A percentile compares a stretch with the other conserved stretches of the same genome.
Conservation (phyloP, 345 rosid genomes). For the Chamaenerion angustifolium region DNA sequence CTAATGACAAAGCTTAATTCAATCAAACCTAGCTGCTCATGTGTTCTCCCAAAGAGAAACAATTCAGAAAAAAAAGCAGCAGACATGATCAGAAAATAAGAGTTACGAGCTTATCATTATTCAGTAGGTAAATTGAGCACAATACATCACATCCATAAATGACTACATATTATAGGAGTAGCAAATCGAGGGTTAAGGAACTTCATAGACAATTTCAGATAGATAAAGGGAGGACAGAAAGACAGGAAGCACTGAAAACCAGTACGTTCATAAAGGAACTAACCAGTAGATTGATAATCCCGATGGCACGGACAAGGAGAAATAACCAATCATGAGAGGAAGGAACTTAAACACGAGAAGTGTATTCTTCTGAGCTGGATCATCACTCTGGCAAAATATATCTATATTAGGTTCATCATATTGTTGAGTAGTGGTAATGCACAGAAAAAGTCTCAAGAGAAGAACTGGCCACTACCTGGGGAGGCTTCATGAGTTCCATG, state of each 20-base stretch:
- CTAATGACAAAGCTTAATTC: too few relatives aligned
- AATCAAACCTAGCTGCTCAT: too few relatives aligned
- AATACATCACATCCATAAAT: too few relatives aligned
- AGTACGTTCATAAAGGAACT: constrained; percentile 23
- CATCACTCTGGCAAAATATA: constrained; percentile 65
- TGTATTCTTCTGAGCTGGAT: constrained; percentile 91
- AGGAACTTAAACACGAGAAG: constrained; percentile 92
- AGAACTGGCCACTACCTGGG: constrained; percentile 47
- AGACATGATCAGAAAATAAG: too few relatives aligned
- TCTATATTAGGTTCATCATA: not conserved
- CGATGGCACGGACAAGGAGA: constrained; percentile 94
- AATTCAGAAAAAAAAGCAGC: too few relatives aligned
- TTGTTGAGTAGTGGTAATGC: not conserved
- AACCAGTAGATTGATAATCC: constrained; percentile 95
- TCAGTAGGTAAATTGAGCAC: too few relatives aligned
- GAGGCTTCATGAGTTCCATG: constrained; percentile 99
- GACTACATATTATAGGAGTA: too few relatives aligned
- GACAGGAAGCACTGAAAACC: constrained; percentile 2
- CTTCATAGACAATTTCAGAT: too few relatives aligned
- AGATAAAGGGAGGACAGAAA: not conserved
- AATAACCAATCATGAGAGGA: constrained; percentile 97
- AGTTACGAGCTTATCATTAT: too few relatives aligned
- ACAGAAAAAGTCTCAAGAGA: constrained; percentile 4
- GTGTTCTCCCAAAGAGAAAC: too few relatives aligned
- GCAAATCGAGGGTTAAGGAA: too few relatives aligned